Percentiles rank a stretch among this genome's conserved stretches.
These are phyloP conservation scores for Massarina eburnea DNA, from an alignment of 2,329 filamentous ascomycete genomes.

Conservation along the genomic window DNA sequence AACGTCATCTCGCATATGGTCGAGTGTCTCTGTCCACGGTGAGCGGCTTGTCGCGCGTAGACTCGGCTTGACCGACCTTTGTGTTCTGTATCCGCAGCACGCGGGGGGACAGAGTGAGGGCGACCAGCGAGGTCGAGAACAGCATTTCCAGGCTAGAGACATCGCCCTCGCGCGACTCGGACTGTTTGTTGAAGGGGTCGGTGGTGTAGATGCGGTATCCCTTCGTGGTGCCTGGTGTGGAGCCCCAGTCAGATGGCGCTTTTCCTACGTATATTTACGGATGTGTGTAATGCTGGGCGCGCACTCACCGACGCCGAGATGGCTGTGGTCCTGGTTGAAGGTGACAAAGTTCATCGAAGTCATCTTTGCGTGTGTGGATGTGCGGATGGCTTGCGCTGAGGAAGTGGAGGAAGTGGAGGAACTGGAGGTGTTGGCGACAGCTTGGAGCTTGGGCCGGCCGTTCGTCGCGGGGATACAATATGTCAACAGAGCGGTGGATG, in stretches of 20 bases:
- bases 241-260: neutral
- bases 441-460: constrained; percentile 25
- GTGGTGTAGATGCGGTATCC: constrained; percentile 97
- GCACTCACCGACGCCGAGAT: constrained; percentile 83
- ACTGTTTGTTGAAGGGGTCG: constrained; percentile 92
- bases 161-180: constrained; percentile 91
- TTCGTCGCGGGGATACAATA: constrained; percentile 3
- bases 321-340: constrained; percentile 98
- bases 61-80: constrained; percentile 62
- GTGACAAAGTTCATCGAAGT: constrained; percentile 89
- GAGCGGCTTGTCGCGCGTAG: neutral
- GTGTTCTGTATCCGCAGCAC: constrained; percentile 97
- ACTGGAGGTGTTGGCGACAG: constrained; percentile 4
- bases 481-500: constrained; percentile 1
- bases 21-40: constrained; percentile 61
- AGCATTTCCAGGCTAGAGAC: constrained; percentile 98
- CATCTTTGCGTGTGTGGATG: constrained; percentile 12
- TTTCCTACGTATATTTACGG: constrained; percentile 1
- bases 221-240: constrained; percentile 73
- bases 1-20: constrained; percentile 99
- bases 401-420: constrained; percentile 1
- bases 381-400: constrained; percentile 1
- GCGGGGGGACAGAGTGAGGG: constrained; percentile 86
- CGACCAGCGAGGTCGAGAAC: constrained; percentile 95
- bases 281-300: no score